Conservation (phyloP, 768 basidiomycete genomes). For the Tephrocybe rancida region DNA sequence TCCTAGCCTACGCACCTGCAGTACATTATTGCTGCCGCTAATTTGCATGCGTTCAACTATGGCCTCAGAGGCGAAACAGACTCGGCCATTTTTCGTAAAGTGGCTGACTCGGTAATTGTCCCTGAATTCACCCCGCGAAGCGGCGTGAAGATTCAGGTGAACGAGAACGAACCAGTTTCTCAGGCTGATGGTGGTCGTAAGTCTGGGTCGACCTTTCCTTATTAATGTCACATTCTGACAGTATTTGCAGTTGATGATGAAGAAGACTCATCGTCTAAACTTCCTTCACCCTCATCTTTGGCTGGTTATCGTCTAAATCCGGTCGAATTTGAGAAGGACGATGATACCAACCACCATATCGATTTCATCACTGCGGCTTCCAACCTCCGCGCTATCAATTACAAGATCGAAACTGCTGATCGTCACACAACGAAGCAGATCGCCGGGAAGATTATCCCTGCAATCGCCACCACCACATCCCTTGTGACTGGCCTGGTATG, state of each 20-base stretch:
- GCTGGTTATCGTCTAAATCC: conserved; percentile 96
- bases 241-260: conserved; percentile 50
- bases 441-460: conserved; percentile 98
- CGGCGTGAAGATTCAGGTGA: conserved; percentile 92
- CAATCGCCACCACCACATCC: conserved; percentile 98
- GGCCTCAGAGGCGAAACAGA: conserved; percentile 91
- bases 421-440: conserved; percentile 95
- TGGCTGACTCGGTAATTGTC: conserved; percentile 81
- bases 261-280: conserved; percentile 58
- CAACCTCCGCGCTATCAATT: conserved; percentile 95
- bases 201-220: conserved; percentile 7
- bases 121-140: conserved; percentile 93
- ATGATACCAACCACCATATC: conserved; percentile 97
- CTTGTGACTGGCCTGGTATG: conserved; percentile 96
- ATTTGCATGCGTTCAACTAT: conserved; percentile 97
- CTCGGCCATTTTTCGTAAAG: conserved; percentile 75
- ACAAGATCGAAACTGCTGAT: conserved; percentile 85
- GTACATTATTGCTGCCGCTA: conserved; percentile 92
- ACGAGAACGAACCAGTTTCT: conserved; percentile 86
- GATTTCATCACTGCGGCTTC: conserved; percentile 99
- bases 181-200: conserved; percentile 48
- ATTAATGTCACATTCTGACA: conserved; percentile 5
- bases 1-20: conserved; percentile 78
- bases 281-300: conserved; percentile 89
- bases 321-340: conserved; percentile 99